Percentiles rank a stretch among this genome's conserved stretches.
Conservation (phyloP, 805 yeast genomes). For the Candida hungchunana region DNA sequence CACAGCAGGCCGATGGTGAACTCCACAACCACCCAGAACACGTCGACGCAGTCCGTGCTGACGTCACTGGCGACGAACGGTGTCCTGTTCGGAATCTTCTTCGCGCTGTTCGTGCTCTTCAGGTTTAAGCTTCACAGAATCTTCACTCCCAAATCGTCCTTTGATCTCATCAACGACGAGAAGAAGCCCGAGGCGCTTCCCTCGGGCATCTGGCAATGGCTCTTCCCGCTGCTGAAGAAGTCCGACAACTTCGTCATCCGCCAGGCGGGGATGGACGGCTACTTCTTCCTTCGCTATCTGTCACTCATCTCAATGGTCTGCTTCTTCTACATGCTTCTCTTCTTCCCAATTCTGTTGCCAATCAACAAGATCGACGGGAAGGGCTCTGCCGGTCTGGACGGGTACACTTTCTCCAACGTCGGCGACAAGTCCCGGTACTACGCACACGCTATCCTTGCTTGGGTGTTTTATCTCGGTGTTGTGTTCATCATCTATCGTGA, state of each 20-base stretch:
- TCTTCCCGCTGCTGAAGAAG: constrained; percentile 55
- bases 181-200: constrained; percentile 74
- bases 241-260: constrained; percentile 73
- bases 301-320: constrained; percentile 50
- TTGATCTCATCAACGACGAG: constrained; percentile 52
- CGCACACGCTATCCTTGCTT: constrained; percentile 80
- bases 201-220: constrained; percentile 66
- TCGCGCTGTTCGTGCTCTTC: constrained; percentile 57
- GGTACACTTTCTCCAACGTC: constrained; percentile 75
- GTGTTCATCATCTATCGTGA: constrained; percentile 80
- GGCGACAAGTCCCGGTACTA: constrained; percentile 57
- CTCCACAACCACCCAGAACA: constrained; percentile 21
- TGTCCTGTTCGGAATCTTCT: constrained; percentile 57
- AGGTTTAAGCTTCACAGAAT: constrained; percentile 65
- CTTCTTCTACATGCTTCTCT: constrained; percentile 48
- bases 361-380: constrained; percentile 71
- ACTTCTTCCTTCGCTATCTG: constrained; percentile 79
- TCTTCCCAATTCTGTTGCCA: constrained; percentile 74
- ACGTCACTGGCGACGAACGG: constrained; percentile 70
- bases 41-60: constrained; percentile 73
- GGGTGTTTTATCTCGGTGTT: constrained; percentile 71
- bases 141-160: constrained; percentile 78
- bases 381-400: constrained; percentile 64
- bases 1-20: constrained; percentile 10
- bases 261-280: constrained; percentile 93